phyloP scores from a whole-genome alignment of 1,139 yeast species.

The Hanseniaspora uvarum region DNA sequence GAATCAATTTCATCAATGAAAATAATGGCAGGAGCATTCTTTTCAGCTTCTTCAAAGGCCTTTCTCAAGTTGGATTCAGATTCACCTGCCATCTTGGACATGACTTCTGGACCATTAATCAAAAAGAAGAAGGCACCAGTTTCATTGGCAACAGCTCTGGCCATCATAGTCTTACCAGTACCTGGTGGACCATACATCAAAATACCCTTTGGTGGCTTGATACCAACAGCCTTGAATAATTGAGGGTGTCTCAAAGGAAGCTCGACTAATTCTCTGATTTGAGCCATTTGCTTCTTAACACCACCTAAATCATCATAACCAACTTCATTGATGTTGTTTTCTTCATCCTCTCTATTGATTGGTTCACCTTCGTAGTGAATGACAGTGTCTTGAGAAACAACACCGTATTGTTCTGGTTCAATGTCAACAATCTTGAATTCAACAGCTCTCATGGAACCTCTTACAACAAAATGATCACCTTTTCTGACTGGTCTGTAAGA shows the following conservation, averaged over 20 bases:
- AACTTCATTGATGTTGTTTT: conserved; percentile 86
- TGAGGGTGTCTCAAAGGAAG: conserved; percentile 96
- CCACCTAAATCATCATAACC: conserved; percentile 99
- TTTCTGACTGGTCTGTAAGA: conserved; percentile 98
- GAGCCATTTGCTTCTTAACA: conserved; percentile 97
- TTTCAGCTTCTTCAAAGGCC: conserved; percentile 98
- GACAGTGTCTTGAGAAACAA: conserved; percentile 95
- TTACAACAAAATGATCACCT: conserved; percentile 89
- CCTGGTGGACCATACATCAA: conserved; percentile 98
- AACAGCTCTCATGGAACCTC: conserved; percentile 99
- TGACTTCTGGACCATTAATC: conserved; percentile 98
- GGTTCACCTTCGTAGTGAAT: conserved; percentile 99
- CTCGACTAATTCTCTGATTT: conserved; percentile 92
- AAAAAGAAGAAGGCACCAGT: conserved; percentile 97
- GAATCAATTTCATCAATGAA: conserved; percentile 98
- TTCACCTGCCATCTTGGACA: conserved; percentile 99
- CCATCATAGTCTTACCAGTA: conserved; percentile 98
- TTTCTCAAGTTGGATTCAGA: conserved; percentile 93
- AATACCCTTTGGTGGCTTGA: conserved; percentile 94
- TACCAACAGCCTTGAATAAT: conserved; percentile 90
- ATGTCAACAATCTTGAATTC: conserved; percentile 97
- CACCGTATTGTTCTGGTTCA: conserved; percentile 94
- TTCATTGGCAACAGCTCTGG: conserved; percentile 98
- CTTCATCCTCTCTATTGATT: conserved; percentile 97
- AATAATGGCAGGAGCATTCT: conserved; percentile 93